Conservation (phyloP, 441 rosid species). For the Populus hybrid region DNA sequence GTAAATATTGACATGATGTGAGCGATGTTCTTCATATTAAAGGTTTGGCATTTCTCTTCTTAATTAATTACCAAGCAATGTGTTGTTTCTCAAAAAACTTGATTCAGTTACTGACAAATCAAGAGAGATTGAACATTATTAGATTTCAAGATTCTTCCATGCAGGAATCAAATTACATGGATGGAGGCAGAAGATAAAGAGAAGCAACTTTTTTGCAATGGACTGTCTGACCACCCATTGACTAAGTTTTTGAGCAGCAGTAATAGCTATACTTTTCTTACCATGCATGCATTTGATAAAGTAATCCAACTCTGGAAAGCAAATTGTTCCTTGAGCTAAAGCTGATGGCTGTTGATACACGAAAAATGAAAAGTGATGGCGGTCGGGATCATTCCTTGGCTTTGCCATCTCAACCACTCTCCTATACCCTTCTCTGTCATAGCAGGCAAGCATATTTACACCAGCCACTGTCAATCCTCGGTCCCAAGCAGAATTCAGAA, state of each 20-base stretch:
- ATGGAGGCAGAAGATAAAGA: not conserved
- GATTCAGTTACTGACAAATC: not conserved
- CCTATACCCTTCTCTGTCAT: conserved; percentile 66
- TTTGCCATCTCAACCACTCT: conserved; percentile 69
- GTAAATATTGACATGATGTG: not conserved
- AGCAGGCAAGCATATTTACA: conserved; percentile 68
- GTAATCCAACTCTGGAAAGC: conserved; percentile 68
- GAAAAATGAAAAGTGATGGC: conserved; percentile 65
- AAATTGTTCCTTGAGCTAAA: conserved; percentile 70
- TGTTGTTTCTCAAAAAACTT: not conserved
- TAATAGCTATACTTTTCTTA: conserved; percentile 25
- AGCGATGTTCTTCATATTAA: not conserved
- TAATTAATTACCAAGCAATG: not conserved
- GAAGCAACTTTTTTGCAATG: not conserved
- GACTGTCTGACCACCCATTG: not conserved
- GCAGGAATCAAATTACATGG: not conserved
- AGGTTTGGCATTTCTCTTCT: not conserved
- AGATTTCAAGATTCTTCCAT: not conserved
- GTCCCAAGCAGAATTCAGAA: conserved; percentile 91
- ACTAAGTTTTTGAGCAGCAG: not conserved
- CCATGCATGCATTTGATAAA: conserved; percentile 93
- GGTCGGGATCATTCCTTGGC: conserved; percentile 78
- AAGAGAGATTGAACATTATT: not conserved
- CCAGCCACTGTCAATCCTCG: conserved; percentile 48
- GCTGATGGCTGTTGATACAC: conserved; percentile 67